Conservation (phyloP, 768 basidiomycete species). For the Mycena galopus region DNA sequence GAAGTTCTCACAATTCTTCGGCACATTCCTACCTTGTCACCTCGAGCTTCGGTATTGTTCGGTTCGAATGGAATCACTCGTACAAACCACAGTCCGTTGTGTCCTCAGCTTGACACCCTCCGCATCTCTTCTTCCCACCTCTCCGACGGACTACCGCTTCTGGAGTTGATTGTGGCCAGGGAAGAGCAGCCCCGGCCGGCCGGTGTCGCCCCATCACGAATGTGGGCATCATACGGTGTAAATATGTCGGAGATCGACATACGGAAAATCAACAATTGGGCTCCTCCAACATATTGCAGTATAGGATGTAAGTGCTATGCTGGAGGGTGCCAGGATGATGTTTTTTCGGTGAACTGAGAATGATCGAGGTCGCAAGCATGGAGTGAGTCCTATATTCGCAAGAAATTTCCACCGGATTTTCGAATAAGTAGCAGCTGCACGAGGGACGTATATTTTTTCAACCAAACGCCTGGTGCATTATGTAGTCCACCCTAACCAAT, state of each 20-base stretch:
- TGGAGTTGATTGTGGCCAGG: not conserved
- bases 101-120: conserved; percentile 4
- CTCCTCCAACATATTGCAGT: no score
- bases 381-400: no score
- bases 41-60: conserved; percentile 9
- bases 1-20: not conserved
- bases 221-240: conserved; percentile 4
- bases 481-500: no score
- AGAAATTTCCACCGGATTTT: no score
- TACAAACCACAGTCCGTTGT: not conserved
- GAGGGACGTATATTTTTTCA: no score
- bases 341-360: no score
- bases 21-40: conserved; percentile 5
- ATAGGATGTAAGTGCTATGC: no score
- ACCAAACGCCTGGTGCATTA: no score
- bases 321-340: no score
- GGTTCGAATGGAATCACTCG: not conserved
- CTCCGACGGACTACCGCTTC: not conserved
- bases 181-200: not conserved
- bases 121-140: not conserved
- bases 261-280: not conserved
- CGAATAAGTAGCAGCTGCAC: no score
- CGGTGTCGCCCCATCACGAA: not conserved
- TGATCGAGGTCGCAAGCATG: no score
- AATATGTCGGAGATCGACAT: not conserved